Evolutionary conservation across 257 asterid genomes (phyloP).

Genomic region (Solanum phureja): DNA sequence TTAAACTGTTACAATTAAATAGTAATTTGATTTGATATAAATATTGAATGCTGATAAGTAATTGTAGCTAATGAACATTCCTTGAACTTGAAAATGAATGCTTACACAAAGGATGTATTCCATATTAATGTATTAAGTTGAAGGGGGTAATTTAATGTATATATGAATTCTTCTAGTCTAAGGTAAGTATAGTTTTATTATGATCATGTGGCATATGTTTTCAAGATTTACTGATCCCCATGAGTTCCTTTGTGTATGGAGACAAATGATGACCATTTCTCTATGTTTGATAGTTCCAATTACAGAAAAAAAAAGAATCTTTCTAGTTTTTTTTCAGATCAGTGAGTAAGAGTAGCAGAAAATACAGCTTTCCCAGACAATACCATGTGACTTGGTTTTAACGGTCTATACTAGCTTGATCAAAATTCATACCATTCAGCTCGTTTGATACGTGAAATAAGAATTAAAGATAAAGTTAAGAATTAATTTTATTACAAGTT

Average conservation of each 20-base stretch:
- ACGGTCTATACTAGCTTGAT: background rate
- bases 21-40: background rate
- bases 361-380: constrained; percentile 14
- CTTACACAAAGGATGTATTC: background rate
- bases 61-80: background rate
- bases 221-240: constrained; percentile 14
- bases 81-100: background rate
- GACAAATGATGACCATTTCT: background rate
- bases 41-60: background rate
- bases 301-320: constrained; percentile 13
- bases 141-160: background rate
- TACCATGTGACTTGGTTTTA: constrained; percentile 11
- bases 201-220: background rate
- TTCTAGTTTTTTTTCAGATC: background rate
- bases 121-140: background rate
- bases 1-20: too few relatives aligned
- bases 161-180: background rate
- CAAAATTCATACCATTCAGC: background rate
- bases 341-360: background rate
- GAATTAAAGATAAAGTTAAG: too few relatives aligned
- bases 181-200: background rate
- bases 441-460: background rate
- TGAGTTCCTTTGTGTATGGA: constrained; percentile 3
- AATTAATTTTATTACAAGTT: background rate
- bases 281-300: constrained; percentile 8